phyloP scores from a whole-genome alignment of 768 basidiomycete genomes.

The Tephrocybe sp. region DNA sequence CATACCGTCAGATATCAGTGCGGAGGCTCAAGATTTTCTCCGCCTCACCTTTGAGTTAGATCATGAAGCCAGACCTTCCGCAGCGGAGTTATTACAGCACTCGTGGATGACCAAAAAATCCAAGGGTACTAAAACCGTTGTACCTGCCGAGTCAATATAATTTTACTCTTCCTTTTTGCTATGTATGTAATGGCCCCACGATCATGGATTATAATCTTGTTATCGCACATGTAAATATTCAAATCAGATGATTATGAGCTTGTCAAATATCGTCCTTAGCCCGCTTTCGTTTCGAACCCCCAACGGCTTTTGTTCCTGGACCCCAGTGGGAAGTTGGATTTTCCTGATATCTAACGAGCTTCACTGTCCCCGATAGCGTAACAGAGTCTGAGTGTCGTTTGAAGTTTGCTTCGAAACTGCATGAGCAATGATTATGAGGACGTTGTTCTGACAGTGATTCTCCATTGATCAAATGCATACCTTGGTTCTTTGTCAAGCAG shows the following conservation, averaged over 20 bases:
- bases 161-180: conserved; percentile 7
- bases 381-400: conserved; percentile 66
- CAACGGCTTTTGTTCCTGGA: conserved; percentile 65
- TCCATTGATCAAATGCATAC: no score
- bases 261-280: conserved; percentile 23
- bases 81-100: conserved; percentile 72
- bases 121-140: conserved; percentile 20
- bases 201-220: conserved; percentile 9
- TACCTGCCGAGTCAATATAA: conserved; percentile 10
- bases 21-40: conserved; percentile 87
- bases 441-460: neutral
- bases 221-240: neutral
- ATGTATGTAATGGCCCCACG: conserved; percentile 2
- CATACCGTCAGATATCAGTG: conserved; percentile 88
- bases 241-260: neutral
- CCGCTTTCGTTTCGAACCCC: conserved; percentile 42
- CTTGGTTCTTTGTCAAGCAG: conserved; percentile 68
- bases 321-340: conserved; percentile 96
- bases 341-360: conserved; percentile 85
- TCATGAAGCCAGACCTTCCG: conserved; percentile 77
- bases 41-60: conserved; percentile 84
- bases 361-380: conserved; percentile 61
- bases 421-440: conserved; percentile 9
- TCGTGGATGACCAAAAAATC: conserved; percentile 60
- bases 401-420: conserved; percentile 71